Evolutionary conservation across 768 basidiomycete genomes (phyloP).

Genomic region (Sarcodon sp.): DNA sequence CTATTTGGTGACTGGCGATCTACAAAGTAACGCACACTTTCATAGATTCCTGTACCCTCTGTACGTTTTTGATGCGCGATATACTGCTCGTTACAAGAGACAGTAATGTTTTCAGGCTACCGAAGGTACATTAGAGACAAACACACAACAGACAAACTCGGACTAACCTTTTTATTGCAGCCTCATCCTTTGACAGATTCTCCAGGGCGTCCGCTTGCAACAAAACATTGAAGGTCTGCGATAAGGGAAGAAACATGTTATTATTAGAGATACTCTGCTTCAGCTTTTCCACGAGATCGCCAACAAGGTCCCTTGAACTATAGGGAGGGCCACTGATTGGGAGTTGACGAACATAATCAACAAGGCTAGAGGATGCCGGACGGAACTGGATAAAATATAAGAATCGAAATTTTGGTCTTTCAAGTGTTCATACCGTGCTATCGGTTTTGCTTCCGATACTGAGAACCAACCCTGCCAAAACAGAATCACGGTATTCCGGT

Average conservation of each 20-base stretch:
- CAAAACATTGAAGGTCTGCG: slow-evolving; percentile 65
- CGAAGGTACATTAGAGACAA: neutral
- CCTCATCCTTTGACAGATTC: slow-evolving; percentile 24
- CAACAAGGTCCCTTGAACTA: slow-evolving; percentile 35
- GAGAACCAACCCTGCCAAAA: slow-evolving; percentile 63
- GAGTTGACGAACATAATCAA: slow-evolving; percentile 40
- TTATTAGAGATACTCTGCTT: slow-evolving; percentile 48
- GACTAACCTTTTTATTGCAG: slow-evolving; percentile 36
- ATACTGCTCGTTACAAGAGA: slow-evolving; percentile 49
- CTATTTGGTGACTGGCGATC: neutral
- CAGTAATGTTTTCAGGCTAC: slow-evolving; percentile 43
- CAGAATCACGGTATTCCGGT: slow-evolving; percentile 39
- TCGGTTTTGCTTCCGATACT: slow-evolving; percentile 79
- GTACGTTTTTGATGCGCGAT: slow-evolving; percentile 66
- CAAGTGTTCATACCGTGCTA: slow-evolving; percentile 51
- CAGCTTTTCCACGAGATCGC: slow-evolving; percentile 44
- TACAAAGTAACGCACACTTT: slow-evolving; percentile 46
- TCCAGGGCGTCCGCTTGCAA: slow-evolving; percentile 55
- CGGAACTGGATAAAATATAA: slow-evolving; percentile 39
- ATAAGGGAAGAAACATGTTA: slow-evolving; percentile 64
- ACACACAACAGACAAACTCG: slow-evolving; percentile 18
- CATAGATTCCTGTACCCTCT: slow-evolving; percentile 71
- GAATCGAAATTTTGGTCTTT: slow-evolving; percentile 7
- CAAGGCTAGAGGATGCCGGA: slow-evolving; percentile 47
- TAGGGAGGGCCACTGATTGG: slow-evolving; percentile 28